Base-by-base conservation (phyloP, 164 flowering plant species). In the Magnolia officinalis region DNA sequence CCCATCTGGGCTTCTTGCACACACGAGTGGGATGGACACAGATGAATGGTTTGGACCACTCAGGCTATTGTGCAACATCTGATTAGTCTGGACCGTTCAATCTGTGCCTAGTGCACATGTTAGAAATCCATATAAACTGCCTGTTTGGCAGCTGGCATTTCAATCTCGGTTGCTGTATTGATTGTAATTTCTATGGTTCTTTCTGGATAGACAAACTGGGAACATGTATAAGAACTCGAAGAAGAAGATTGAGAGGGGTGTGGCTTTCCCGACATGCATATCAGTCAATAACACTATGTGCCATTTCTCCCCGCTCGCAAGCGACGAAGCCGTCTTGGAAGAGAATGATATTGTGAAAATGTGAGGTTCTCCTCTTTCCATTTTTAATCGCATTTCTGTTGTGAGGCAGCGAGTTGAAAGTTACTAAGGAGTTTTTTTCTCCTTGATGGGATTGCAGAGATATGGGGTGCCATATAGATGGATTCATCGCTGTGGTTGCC, bases 381-480 rank as follows among this genome's bases (percentile, higher is more conserved):
- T 26, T 11, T 75, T 26, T 64, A 11, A 20, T 31, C 1, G 9
- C 67, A 24, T 74, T 50, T 8, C 13, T 73, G 19, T 74, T 74
- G 45, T 58, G 4, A 6, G 31, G 24, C 21, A 6, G 9, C 31
- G 71, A 65, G 24, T 8, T 51, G 2, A 21, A 18, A 6, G 63
- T 50, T 7, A 5, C 14, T 61, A 1, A 45, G 18, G 16, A 14
- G 0, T 70, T 11, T 13, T 26, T 2, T 16, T 21, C 21, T 14
- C 76, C 63, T 45, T 8, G 8, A 68, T 80, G 70, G 70, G 45
- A 9, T 29, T 84, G 72, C 87, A 96, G 98, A 73, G 99, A 94
- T 81, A 83, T 94, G 93, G 99, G 97, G 4, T 96, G 97, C 58
- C 98, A 94, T 75, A 94, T 94, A 4, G 99, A 96, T 85, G 99